Percentiles rank a stretch among this genome's conserved stretches.
Conservation (phyloP, 257 asterid species). For the Gentiana dahurica region DNA sequence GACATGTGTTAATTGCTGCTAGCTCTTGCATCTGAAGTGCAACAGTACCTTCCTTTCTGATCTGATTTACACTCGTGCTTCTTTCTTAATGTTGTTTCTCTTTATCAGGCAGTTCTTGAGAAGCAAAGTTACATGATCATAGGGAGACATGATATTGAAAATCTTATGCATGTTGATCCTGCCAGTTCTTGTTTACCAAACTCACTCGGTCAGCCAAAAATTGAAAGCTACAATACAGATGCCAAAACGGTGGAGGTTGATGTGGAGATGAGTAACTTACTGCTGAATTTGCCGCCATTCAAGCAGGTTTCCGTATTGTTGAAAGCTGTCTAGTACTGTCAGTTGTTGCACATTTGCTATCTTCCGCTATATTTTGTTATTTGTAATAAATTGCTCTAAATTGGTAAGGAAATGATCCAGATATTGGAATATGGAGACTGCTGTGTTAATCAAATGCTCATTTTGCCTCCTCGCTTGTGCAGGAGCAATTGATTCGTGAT, state of each 20-base stretch:
- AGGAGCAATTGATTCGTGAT: slow-evolving; percentile 97
- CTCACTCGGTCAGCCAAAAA: slow-evolving; percentile 39
- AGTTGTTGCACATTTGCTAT: slow-evolving; percentile 1
- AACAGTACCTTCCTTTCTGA: too few species aligned
- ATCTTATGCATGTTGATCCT: slow-evolving; percentile 80
- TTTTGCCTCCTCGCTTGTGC: slow-evolving; percentile 15
- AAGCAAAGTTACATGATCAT: slow-evolving; percentile 99
- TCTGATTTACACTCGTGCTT: too few species aligned
- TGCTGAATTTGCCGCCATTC: slow-evolving; percentile 80
- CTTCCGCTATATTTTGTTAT: not conserved
- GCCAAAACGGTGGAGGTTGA: slow-evolving; percentile 52
- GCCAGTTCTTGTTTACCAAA: slow-evolving; percentile 68
- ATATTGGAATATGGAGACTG: not conserved
- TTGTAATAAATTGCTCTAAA: too few species aligned
- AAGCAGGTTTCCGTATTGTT: slow-evolving; percentile 55
- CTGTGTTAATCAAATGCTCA: not conserved
- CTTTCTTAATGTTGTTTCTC: too few species aligned
- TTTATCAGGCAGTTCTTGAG: slow-evolving; percentile 96
- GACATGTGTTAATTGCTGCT: too few species aligned
- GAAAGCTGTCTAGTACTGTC: slow-evolving; percentile 8
- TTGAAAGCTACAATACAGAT: slow-evolving; percentile 40
- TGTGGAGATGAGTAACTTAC: slow-evolving; percentile 56
- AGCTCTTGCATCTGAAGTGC: too few species aligned
- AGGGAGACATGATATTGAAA: slow-evolving; percentile 92
- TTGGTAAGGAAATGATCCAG: too few species aligned